Conservation (phyloP, 75 land plant genomes). For the Cryptomeria japonica region DNA sequence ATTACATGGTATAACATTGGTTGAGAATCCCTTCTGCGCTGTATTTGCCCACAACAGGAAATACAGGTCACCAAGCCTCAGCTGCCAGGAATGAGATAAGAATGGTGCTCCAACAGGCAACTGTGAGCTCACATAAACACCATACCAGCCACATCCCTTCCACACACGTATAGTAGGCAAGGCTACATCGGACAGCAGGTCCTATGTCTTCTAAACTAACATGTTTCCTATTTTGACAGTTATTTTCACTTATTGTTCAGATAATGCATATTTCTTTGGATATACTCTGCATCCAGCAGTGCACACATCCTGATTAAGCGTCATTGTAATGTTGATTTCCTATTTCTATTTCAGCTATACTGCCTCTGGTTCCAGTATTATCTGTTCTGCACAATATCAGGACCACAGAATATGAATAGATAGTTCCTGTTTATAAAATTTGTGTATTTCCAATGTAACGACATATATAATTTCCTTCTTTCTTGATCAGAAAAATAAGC, state of each 20-base stretch:
- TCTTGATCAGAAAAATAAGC: neutral
- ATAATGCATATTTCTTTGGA: neutral
- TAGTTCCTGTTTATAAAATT: neutral
- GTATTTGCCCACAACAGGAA: neutral
- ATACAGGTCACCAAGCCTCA: neutral
- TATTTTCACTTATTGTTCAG: neutral
- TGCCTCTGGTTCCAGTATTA: neutral
- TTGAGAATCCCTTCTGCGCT: neutral
- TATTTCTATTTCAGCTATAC: neutral
- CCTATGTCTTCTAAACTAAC: neutral
- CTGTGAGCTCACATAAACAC: neutral
- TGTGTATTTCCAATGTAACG: neutral
- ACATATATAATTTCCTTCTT: neutral
- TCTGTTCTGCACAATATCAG: neutral
- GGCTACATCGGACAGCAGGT: neutral
- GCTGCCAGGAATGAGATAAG: neutral
- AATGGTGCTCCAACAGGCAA: neutral
- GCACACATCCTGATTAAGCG: neutral
- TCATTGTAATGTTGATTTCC: neutral
- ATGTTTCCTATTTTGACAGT: neutral
- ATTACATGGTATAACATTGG: neutral
- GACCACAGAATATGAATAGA: neutral
- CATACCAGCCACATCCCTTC: neutral
- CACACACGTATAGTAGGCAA: neutral
- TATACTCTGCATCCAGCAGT: neutral